A percentile compares a stretch with the other conserved stretches of the same genome.
phyloP scores from a whole-genome alignment of 139 green algal genomes.

The Chlorella sp. region DNA sequence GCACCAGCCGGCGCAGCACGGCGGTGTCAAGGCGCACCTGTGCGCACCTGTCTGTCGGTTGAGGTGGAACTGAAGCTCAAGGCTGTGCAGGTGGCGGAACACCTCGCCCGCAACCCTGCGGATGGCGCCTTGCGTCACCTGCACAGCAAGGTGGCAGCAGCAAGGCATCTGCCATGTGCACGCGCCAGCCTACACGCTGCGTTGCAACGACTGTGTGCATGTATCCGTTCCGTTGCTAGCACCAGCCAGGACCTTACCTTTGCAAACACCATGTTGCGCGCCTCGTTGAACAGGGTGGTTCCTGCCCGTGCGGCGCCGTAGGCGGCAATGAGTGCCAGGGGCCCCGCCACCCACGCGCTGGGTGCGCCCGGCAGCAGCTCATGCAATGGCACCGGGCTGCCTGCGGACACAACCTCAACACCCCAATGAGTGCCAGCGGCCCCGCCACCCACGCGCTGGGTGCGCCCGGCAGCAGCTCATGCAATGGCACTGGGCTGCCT shows the following conservation, averaged over 20 bases:
- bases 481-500: no score
- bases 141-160: background rate
- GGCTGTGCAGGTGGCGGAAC: slow-evolving; percentile 84
- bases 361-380: no score
- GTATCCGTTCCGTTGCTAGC: no score
- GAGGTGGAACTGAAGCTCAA: slow-evolving; percentile 90
- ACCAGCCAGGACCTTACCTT: slow-evolving; percentile 39
- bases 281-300: slow-evolving; percentile 71
- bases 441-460: slow-evolving; percentile 35
- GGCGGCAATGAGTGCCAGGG: slow-evolving; percentile 62
- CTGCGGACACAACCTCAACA: no score
- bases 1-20: no score
- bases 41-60: slow-evolving; percentile 79
- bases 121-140: slow-evolving; percentile 72
- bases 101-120: slow-evolving; percentile 58
- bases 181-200: background rate
- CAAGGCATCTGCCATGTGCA: background rate
- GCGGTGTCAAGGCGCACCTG: no score
- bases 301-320: slow-evolving; percentile 41
- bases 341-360: slow-evolving; percentile 43
- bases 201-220: background rate
- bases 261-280: slow-evolving; percentile 88
- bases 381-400: no score
- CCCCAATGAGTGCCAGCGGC: slow-evolving; percentile 68
- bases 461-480: no score